Base-by-base conservation (phyloP, 164 flowering plant genomes). In the Vitis cinerea region DNA sequence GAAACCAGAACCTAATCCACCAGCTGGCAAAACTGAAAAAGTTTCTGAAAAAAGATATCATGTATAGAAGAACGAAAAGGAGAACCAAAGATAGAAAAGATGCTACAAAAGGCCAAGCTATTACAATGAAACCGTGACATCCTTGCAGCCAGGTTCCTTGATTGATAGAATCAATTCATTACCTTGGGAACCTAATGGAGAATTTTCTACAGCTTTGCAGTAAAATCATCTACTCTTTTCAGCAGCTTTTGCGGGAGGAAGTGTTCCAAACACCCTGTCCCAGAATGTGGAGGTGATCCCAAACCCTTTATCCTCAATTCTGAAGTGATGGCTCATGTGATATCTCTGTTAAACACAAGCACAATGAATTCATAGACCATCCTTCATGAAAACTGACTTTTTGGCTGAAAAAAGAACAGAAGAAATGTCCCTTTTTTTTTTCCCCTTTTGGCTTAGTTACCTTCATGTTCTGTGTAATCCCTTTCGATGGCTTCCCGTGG, bases 291-390 rank as follows among this genome's bases (percentile, higher is more conserved):
- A 64, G 11, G 67, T 50, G 57, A 64, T 23, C 27, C 27, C 27
- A 23, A 23, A 23, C 27, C 27, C 27, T 23, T 23, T 23, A 23
- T 23, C 27, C 0, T 23, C 27, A 23, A 50, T 8, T 51, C 12
- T 64, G 47, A 11, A 64, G 67, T 64, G 67, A 30, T 64, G 67
- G 47, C 19, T 12, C 56, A 64, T 50, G 37, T 64, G 67, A 14
- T 64, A 64, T 19, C 57, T 64, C 67, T 64, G 57, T 15, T 9
- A 64, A 50, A 64, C 15, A 50, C 10, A 17, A 51, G 15, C n/a
- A 61, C 17, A n/a, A 29, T 31, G 7, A 60, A 29, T 10, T 11
- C 8, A 29, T 30, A 12, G 44, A 31, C 44, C 44, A 30, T 29
- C 49, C 14, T 14, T 23, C 6, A 10, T 4, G 13, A 10, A 19